A percentile compares a stretch with the other conserved stretches of the same genome.
These are phyloP conservation scores for Leucocoprinus leucothites DNA, from an alignment of 768 basidiomycete genomes.

Conservation along the genomic window DNA sequence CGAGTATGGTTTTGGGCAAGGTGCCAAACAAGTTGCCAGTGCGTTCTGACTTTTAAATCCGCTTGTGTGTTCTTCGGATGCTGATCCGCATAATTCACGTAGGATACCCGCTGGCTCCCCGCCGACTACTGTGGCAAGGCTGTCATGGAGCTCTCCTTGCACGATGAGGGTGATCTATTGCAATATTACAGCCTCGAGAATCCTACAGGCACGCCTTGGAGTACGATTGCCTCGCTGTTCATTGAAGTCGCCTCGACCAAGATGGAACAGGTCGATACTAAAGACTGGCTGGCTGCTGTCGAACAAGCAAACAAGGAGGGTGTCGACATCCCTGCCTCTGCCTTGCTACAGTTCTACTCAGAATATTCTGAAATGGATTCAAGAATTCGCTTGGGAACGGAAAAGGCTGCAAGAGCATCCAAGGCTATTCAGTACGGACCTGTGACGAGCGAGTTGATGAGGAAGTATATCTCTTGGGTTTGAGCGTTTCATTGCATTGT, in stretches of 20 bases:
- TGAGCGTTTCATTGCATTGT: neutral
- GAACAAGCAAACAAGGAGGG: neutral
- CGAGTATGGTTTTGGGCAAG: constrained; percentile 10
- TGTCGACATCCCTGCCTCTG: constrained; percentile 7
- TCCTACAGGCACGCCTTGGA: constrained; percentile 10
- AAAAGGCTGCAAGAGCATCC: constrained; percentile 5
- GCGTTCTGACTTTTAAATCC: neutral
- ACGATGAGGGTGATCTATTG: neutral
- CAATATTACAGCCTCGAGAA: constrained; percentile 15
- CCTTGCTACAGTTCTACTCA: constrained; percentile 8
- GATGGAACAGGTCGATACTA: constrained; percentile 5
- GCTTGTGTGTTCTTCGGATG: neutral
- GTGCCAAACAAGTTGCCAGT: constrained; percentile 10
- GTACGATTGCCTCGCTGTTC: constrained; percentile 2
- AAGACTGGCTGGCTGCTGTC: constrained; percentile 8
- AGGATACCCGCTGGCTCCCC: constrained; percentile 12
- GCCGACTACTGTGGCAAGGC: constrained; percentile 9
- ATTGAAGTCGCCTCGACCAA: neutral
- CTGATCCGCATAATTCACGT: no score
- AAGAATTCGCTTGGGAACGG: neutral
- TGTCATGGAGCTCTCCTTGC: constrained; percentile 11
- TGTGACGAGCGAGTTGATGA: constrained; percentile 6
- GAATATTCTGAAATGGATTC: neutral
- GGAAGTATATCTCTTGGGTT: constrained; percentile 10
- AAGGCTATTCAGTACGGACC: constrained; percentile 4